phyloP scores from a whole-genome alignment of 139 green algal genomes.

The Nannochloris sp. region DNA sequence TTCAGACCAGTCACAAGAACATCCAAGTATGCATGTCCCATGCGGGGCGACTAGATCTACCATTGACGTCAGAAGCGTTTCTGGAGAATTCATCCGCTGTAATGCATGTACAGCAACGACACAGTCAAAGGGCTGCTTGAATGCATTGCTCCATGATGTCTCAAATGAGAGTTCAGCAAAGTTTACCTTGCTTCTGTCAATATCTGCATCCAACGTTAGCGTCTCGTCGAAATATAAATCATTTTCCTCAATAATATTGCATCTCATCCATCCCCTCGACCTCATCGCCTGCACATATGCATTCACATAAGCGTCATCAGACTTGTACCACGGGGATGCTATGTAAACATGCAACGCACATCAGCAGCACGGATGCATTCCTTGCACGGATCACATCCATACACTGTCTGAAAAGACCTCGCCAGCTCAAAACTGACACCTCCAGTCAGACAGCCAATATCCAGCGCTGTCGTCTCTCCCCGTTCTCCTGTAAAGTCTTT shows the following conservation, averaged over 20 bases:
- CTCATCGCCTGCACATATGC: slow-evolving; percentile 32
- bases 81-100: slow-evolving; percentile 57
- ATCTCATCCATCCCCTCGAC: slow-evolving; percentile 33
- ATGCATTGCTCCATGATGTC: slow-evolving; percentile 47
- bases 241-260: slow-evolving; percentile 45
- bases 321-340: neutral
- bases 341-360: slow-evolving; percentile 4
- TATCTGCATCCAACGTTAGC: slow-evolving; percentile 23
- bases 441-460: slow-evolving; percentile 69
- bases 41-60: slow-evolving; percentile 32
- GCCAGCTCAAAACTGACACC: slow-evolving; percentile 56
- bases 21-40: slow-evolving; percentile 46
- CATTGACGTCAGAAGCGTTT: slow-evolving; percentile 35
- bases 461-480: slow-evolving; percentile 32
- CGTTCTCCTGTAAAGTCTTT: slow-evolving; percentile 33
- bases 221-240: slow-evolving; percentile 38
- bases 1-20: slow-evolving; percentile 63
- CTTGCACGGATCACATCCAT: slow-evolving; percentile 56
- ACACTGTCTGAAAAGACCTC: slow-evolving; percentile 39
- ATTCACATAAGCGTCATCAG: neutral
- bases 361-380: slow-evolving; percentile 33
- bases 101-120: slow-evolving; percentile 67
- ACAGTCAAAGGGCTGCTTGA: slow-evolving; percentile 51
- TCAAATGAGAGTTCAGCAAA: slow-evolving; percentile 25
- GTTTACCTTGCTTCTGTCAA: slow-evolving; percentile 34